Evolutionary conservation across 768 basidiomycete species (phyloP).

Genomic region (Tylopilus balloui): DNA sequence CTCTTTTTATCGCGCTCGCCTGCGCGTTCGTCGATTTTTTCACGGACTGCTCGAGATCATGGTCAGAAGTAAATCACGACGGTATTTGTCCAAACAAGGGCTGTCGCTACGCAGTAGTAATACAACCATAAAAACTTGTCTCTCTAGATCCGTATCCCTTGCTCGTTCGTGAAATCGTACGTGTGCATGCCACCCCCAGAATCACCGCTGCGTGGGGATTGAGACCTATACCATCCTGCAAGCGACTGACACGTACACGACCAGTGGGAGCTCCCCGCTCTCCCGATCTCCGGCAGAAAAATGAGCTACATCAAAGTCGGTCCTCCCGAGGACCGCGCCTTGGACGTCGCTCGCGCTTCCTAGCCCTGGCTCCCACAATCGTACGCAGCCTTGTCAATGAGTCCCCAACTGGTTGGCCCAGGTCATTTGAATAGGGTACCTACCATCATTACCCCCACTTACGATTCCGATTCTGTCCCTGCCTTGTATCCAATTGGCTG

Average conservation of each 20-base stretch:
- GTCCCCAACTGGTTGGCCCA: background rate
- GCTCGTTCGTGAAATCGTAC: constrained; percentile 33
- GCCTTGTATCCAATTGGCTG: constrained; percentile 50
- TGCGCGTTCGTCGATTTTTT: constrained; percentile 19
- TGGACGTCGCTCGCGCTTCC: constrained; percentile 37
- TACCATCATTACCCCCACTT: constrained; percentile 65
- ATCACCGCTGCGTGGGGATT: constrained; percentile 39
- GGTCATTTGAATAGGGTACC: constrained; percentile 11
- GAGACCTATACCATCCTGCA: constrained; percentile 18
- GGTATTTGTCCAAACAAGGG: constrained; percentile 32
- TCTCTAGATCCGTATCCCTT: constrained; percentile 19
- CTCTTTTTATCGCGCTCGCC: constrained; percentile 26
- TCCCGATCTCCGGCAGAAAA: constrained; percentile 57
- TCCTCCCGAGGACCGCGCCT: constrained; percentile 48
- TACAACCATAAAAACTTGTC: constrained; percentile 9
- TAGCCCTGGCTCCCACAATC: constrained; percentile 59
- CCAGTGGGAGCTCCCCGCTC: constrained; percentile 48
- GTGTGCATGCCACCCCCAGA: constrained; percentile 45
- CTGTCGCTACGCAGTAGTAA: constrained; percentile 1
- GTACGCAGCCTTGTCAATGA: constrained; percentile 53
- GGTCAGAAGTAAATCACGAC: constrained; percentile 12
- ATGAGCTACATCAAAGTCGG: constrained; percentile 51
- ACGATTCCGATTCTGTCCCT: constrained; percentile 44
- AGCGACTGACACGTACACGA: constrained; percentile 48
- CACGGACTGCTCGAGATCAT: constrained; percentile 9